Base-by-base conservation (phyloP, 2,329 filamentous ascomycete species). In the Monilinia aucupariae region DNA sequence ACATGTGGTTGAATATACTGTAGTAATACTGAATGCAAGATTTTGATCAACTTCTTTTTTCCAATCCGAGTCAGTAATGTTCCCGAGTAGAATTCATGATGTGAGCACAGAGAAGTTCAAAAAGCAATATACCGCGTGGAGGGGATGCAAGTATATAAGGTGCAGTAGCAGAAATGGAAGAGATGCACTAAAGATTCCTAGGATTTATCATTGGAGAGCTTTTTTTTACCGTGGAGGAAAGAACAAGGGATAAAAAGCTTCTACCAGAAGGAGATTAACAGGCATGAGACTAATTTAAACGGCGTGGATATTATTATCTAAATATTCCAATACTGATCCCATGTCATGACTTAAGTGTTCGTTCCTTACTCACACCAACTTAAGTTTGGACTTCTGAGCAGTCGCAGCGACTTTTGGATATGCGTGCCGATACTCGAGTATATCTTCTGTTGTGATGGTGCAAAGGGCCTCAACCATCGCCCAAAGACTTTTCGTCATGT, bases 201-300 rank as follows among this genome's bases (percentile, higher is more conserved):
- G 54, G 41, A 48, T 13, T 39, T 34, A 34, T 6, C 4, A 45
- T 47, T 58, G 20, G 41, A 47, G 25, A 53, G 37, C 12, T 22
- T 17, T 55, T 45, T 55, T 55, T 32, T 45, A 39, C 9, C n/a
- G 53, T 45, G 53, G 39, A 56, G 53, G 53, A 45, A n/a, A n/a
- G 20, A 2, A 27, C 41, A 56, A 45, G 53, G 53, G 53, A 34
- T 56, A 22, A 47, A 56, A 56, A 45, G 53, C 53, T 56, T 56
- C 41, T 27, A 34, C n/a, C 41, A 7, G 12, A 13, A 30, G 39
- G 20, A 45, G 22, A 27, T 9, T 32, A 39, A 20, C 39, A 45
- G 39, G 27, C 53, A 56, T 45, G 53, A 56, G 41, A 45, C 39
- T 56, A 47, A 34, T 25, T 56, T 25, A 39, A 45, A 47, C 47